A percentile compares a stretch with the other conserved stretches of the same genome.
These are phyloP conservation scores for Rubroboletus pulcherrimus DNA, from an alignment of 768 basidiomycete genomes.

Conservation along the genomic window DNA sequence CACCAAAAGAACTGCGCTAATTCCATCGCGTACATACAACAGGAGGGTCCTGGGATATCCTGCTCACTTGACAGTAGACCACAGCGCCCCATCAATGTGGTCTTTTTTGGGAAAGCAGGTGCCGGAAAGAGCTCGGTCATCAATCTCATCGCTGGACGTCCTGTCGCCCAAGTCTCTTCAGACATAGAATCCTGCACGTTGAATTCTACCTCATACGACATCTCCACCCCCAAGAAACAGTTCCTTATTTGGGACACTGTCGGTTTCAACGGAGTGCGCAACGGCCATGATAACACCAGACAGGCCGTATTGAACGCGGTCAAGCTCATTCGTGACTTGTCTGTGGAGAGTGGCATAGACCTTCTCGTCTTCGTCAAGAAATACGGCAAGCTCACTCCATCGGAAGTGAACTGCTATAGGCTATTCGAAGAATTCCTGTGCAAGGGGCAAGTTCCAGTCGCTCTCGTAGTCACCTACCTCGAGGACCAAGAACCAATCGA, in stretches of 20 bases:
- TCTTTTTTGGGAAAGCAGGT: constrained; percentile 33
- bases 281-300: background rate
- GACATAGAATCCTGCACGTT: background rate
- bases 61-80: background rate
- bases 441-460: constrained; percentile 28
- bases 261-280: background rate
- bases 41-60: no score
- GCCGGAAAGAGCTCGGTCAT: constrained; percentile 32
- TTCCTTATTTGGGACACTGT: constrained; percentile 4
- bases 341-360: constrained; percentile 16
- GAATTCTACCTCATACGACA: background rate
- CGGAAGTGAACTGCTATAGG: constrained; percentile 25
- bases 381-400: constrained; percentile 22
- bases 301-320: constrained; percentile 7
- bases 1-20: no score
- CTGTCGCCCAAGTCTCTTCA: background rate
- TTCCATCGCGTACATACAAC: no score
- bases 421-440: constrained; percentile 34
- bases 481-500: constrained; percentile 27
- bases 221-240: background rate
- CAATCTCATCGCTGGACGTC: background rate
- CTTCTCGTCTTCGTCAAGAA: constrained; percentile 34
- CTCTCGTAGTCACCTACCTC: constrained; percentile 33
- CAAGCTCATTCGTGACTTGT: constrained; percentile 24
- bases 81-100: constrained; percentile 18